Evolutionary conservation across 2,329 filamentous ascomycete species (phyloP).

Genomic region (Pyrenochaeta sp.): DNA sequence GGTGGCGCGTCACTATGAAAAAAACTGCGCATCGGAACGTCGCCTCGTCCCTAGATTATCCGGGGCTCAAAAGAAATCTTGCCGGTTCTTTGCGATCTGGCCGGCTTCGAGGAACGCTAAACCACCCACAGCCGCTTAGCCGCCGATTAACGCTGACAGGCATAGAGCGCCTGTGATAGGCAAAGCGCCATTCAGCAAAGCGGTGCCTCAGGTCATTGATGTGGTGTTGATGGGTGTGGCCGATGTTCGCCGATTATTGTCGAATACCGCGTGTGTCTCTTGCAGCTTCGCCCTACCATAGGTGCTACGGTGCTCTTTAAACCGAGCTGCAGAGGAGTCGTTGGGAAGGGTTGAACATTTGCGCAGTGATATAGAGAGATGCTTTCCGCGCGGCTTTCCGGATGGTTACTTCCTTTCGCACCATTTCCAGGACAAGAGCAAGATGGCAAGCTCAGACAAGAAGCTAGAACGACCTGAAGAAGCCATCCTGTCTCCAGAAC

Average conservation of each 20-base stretch:
- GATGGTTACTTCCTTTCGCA: neutral
- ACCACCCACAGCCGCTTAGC: slow-evolving; percentile 3
- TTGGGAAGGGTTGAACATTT: neutral
- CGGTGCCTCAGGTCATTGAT: neutral
- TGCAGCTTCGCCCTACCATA: slow-evolving; percentile 9
- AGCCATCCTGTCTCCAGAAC: slow-evolving; percentile 11
- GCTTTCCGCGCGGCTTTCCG: neutral
- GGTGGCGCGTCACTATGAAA: neutral
- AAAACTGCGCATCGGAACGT: neutral
- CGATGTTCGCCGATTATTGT: slow-evolving; percentile 25
- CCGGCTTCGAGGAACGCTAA: slow-evolving; percentile 1
- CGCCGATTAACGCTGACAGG: neutral
- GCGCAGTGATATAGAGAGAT: too few relatives aligned
- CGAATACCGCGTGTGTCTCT: slow-evolving; percentile 6
- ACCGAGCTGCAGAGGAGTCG: slow-evolving; percentile 14
- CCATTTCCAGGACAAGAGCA: neutral
- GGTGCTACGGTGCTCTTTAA: slow-evolving; percentile 27
- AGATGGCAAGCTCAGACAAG: slow-evolving; percentile 15
- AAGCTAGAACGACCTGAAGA: slow-evolving; percentile 27
- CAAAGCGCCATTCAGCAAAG: neutral
- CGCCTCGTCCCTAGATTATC: neutral
- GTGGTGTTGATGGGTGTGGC: too few relatives aligned
- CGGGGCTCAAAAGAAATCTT: neutral
- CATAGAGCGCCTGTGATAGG: neutral
- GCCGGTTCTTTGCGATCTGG: slow-evolving; percentile 3